Conservation (phyloP, 2,329 filamentous ascomycete genomes). For the Rasamsonia emersonii region DNA sequence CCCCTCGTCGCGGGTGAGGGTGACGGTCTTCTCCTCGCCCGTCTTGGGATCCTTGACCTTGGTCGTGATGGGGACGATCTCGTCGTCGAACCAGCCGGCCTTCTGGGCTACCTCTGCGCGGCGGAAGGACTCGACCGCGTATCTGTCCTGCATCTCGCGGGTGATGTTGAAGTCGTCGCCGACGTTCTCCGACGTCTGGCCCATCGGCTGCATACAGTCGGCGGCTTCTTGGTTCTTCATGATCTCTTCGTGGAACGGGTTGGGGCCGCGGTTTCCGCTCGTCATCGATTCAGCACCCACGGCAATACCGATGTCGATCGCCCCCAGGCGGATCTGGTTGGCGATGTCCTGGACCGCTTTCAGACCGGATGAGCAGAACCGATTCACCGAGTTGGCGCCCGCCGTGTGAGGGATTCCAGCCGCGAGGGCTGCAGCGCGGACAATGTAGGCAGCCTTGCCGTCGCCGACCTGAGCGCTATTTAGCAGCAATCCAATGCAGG, state of each 20-base stretch:
- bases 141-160: constrained; percentile 73
- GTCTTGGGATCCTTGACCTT: constrained; percentile 75
- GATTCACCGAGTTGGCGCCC: constrained; percentile 73
- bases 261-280: constrained; percentile 59
- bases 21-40: constrained; percentile 68
- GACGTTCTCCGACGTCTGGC: constrained; percentile 95
- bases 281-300: constrained; percentile 88
- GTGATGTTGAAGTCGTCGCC: constrained; percentile 79
- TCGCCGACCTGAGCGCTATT: constrained; percentile 57
- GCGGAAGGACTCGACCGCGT: constrained; percentile 77
- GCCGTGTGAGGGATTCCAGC: constrained; percentile 91
- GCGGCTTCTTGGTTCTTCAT: constrained; percentile 64
- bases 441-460: constrained; percentile 78
- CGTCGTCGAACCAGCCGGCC: constrained; percentile 82
- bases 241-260: constrained; percentile 71
- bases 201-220: constrained; percentile 94
- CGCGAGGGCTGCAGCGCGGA: constrained; percentile 77
- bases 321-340: constrained; percentile 68
- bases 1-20: constrained; percentile 78
- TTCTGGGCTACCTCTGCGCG: constrained; percentile 86
- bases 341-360: constrained; percentile 95
- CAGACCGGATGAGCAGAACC: constrained; percentile 94
- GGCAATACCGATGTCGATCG: constrained; percentile 80
- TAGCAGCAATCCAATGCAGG: constrained; percentile 16
- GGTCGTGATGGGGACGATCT: constrained; percentile 82